Base-by-base conservation (phyloP, 164 flowering plant genomes). In the Macadamia integrifolia region DNA sequence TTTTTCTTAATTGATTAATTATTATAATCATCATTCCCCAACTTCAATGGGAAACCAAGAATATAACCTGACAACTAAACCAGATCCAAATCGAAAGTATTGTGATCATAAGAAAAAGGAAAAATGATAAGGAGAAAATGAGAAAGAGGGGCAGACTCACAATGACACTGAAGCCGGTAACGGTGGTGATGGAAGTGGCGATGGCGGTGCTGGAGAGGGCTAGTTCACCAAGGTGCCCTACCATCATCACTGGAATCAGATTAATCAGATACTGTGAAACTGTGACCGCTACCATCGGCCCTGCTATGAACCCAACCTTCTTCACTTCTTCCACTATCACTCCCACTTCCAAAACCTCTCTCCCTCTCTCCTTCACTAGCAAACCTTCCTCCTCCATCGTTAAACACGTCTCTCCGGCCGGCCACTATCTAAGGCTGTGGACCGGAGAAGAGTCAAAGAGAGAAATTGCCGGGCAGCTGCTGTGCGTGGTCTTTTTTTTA, bases 171-270 rank as follows among this genome's bases (percentile, higher is more conserved):
- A 86, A 82, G 43, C 89, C 89, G 29, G 85, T 72, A 64, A 84
- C 89, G 61, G 50, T 18, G 23, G 74, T 12, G 72, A 86, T 69
- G 30, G 89, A 86, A n/a, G 78, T 69, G 61, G 87, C 85, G 3
- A 84, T 70, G 64, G 87, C 79, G 18, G 82, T 66, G 66, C 87
- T 78, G 46, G 89, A 84, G 62, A 86, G 85, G 53, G 82, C 44
- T 14, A 84, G 84, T 72, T 81, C 79, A 40, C 87, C 82, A 1
- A 84, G 77, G 63, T 86, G 89, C 17, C 89, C 89, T n/a, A 86
- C 87, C 81, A 86, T 79, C 85, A 84, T 86, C 49, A 77, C 64
- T 1, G 86, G 82, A 3, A 82, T 69, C 18, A 80, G 74, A 46
- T 78, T 82, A 60, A 78, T 29, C 18, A 77, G 62, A 62, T 66